Percentiles rank a stretch among this genome's conserved stretches.
phyloP scores from a whole-genome alignment of 805 yeast genomes.

The Pichia deserticola region DNA sequence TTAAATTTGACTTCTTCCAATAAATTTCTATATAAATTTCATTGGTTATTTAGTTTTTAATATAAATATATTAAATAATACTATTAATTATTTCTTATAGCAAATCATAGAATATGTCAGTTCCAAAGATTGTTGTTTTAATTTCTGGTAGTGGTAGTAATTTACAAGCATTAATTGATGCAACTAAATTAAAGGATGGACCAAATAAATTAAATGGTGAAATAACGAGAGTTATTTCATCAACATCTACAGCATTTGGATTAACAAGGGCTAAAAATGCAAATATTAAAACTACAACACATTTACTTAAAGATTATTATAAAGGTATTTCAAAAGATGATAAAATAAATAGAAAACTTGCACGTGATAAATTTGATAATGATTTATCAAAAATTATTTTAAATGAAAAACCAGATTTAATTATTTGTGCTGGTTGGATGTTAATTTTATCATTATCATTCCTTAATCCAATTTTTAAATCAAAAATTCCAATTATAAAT shows the following conservation, averaged over 20 bases:
- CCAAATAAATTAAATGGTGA: constrained; percentile 29
- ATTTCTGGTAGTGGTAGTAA: constrained; percentile 97
- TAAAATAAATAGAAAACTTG: constrained; percentile 45
- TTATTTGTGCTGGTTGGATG: constrained; percentile 99
- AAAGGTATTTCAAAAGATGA: constrained; percentile 67
- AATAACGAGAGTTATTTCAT: constrained; percentile 77
- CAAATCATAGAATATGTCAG: background rate
- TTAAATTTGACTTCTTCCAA: background rate
- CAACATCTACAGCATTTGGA: constrained; percentile 82
- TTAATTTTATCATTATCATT: constrained; percentile 77
- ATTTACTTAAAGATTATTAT: constrained; percentile 66
- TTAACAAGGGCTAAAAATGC: constrained; percentile 68
- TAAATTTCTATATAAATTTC: background rate
- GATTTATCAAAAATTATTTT: constrained; percentile 71
- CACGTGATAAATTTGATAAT: constrained; percentile 64
- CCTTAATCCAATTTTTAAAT: constrained; percentile 53
- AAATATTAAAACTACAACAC: constrained; percentile 63
- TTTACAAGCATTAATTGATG: constrained; percentile 88
- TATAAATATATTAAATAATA: no score
- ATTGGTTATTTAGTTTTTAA: background rate
- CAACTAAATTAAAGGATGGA: constrained; percentile 31
- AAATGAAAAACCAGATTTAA: constrained; percentile 61
- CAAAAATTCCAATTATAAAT: constrained; percentile 73
- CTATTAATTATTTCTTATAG: no score
- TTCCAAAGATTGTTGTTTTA: constrained; percentile 54